These are phyloP conservation scores for Violaceomyces palustris DNA, from an alignment of 1,284 basidiomycete species.

Conservation along the genomic window DNA sequence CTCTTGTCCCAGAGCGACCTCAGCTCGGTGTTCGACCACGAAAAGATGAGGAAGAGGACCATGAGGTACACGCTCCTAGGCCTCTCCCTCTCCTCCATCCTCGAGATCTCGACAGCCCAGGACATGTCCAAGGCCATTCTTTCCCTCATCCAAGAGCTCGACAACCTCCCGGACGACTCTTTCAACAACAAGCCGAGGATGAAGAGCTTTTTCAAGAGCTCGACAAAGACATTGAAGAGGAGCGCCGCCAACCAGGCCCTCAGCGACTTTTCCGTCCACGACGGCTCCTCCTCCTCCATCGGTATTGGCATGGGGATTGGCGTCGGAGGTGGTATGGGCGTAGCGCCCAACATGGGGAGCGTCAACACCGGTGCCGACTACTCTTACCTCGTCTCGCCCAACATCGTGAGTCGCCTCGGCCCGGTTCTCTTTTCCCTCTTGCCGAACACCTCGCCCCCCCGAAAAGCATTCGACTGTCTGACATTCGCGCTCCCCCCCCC, in stretches of 20 bases:
- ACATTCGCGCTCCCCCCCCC: not conserved
- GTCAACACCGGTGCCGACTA: slow-evolving; percentile 56
- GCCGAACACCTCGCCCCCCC: no score
- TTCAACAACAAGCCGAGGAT: slow-evolving; percentile 21
- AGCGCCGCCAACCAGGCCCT: slow-evolving; percentile 19
- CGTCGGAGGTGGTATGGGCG: no score
- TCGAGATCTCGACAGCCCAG: slow-evolving; percentile 17
- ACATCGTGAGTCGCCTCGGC: slow-evolving; percentile 55
- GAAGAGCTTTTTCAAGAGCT: slow-evolving; percentile 31
- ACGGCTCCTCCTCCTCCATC: slow-evolving; percentile 6
- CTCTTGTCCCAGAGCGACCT: slow-evolving; percentile 15
- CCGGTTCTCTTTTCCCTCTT: no score
- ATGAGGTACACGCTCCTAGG: slow-evolving; percentile 26
- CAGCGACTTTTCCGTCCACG: slow-evolving; percentile 17
- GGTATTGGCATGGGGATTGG: slow-evolving; percentile 6
- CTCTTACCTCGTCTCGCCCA: slow-evolving; percentile 69
- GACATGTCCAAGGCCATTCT: slow-evolving; percentile 28
- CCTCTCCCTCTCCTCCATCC: slow-evolving; percentile 22
- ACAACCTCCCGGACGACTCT: slow-evolving; percentile 18
- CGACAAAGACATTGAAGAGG: slow-evolving; percentile 15
- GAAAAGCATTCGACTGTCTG: slow-evolving; percentile 6
- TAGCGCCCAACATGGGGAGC: not conserved
- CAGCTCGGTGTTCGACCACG: slow-evolving; percentile 17
- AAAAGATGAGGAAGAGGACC: slow-evolving; percentile 32
- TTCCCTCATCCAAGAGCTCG: slow-evolving; percentile 32